Conservation (phyloP, 495 filamentous ascomycete species). For the Tuber calosporum region DNA sequence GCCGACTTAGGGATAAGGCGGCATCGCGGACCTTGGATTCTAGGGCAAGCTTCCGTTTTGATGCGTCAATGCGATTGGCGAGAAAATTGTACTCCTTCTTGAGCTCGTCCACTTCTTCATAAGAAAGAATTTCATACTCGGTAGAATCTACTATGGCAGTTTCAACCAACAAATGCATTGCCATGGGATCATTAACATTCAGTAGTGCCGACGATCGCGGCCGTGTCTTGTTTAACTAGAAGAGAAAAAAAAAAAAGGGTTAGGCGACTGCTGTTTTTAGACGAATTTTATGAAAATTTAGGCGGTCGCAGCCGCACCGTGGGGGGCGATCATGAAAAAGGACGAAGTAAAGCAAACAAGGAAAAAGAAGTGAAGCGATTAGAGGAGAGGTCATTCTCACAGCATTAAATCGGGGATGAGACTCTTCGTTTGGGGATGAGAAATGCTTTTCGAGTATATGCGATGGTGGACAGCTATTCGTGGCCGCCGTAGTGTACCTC, state of each 20-base stretch:
- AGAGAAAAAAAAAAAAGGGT: neutral
- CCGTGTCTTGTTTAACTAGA: constrained; percentile 35
- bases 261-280: constrained; percentile 6
- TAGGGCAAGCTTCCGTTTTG: constrained; percentile 73
- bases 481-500: constrained; percentile 31
- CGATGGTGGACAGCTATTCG: constrained; percentile 36
- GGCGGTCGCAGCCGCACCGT: neutral
- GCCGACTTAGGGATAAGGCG: constrained; percentile 69
- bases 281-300: constrained; percentile 8
- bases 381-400: constrained; percentile 26
- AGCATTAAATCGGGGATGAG: constrained; percentile 40
- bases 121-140: constrained; percentile 73
- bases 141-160: constrained; percentile 83
- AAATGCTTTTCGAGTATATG: constrained; percentile 38
- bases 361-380: neutral
- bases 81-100: constrained; percentile 75
- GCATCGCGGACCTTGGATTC: constrained; percentile 93
- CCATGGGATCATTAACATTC: constrained; percentile 40
- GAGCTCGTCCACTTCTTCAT: constrained; percentile 80
- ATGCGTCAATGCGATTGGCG: constrained; percentile 65
- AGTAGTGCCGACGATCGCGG: constrained; percentile 37
- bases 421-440: constrained; percentile 36
- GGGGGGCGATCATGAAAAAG: neutral
- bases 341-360: neutral
- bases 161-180: constrained; percentile 80